Conservation (phyloP, 768 basidiomycete genomes). For the Naematelia aurantialba region DNA sequence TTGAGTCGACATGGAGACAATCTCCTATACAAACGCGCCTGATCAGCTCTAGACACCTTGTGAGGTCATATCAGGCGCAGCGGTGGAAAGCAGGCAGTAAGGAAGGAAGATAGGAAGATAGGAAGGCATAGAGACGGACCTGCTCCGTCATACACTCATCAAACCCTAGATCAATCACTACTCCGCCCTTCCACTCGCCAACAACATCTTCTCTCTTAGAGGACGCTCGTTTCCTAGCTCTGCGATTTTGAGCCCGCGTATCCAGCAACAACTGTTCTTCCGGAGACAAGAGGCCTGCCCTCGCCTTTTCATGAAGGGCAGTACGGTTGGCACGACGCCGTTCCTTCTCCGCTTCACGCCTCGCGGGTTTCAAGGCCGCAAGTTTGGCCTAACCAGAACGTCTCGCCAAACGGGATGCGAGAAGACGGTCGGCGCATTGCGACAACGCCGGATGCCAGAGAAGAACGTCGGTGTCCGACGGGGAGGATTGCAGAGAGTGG, state of each 20-base stretch:
- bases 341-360: slow-evolving; percentile 22
- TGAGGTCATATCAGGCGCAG: too few relatives aligned
- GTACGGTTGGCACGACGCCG: slow-evolving; percentile 14
- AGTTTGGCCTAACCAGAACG: slow-evolving; percentile 20
- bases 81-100: neutral
- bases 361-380: slow-evolving; percentile 24
- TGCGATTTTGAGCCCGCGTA: slow-evolving; percentile 13
- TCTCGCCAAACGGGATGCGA: too few relatives aligned
- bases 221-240: slow-evolving; percentile 31
- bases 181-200: slow-evolving; percentile 50
- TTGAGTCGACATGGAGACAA: slow-evolving; percentile 82
- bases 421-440: too few relatives aligned
- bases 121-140: slow-evolving; percentile 54
- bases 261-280: slow-evolving; percentile 53
- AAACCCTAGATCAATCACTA: slow-evolving; percentile 75
- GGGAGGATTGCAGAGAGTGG: too few relatives aligned
- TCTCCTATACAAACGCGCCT: slow-evolving; percentile 61
- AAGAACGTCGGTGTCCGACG: too few relatives aligned
- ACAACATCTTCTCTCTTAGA: slow-evolving; percentile 36
- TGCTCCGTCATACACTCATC: slow-evolving; percentile 91
- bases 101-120: neutral
- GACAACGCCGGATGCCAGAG: too few relatives aligned
- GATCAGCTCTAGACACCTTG: neutral
- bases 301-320: slow-evolving; percentile 20
- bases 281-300: slow-evolving; percentile 18